Conservation (phyloP, 805 yeast species). For the Saturnispora dispora region DNA sequence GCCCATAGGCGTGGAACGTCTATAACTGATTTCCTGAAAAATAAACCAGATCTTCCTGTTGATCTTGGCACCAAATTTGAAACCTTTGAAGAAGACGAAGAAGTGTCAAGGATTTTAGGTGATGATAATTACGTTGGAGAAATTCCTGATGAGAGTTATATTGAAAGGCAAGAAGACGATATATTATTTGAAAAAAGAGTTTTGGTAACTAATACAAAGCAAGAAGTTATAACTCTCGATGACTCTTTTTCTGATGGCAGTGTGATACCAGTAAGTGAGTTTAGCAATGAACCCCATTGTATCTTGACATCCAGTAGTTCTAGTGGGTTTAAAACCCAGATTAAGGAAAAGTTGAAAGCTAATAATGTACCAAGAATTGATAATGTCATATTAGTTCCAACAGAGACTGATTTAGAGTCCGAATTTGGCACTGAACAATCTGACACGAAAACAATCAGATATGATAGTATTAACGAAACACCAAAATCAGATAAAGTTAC, state of each 20-base stretch:
- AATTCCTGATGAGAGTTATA: slow-evolving; percentile 2
- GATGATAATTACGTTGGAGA: slow-evolving; percentile 9
- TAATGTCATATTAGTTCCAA: not conserved
- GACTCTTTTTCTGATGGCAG: slow-evolving; percentile 5
- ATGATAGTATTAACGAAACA: not conserved
- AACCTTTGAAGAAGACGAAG: slow-evolving; percentile 10
- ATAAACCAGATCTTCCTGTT: not conserved
- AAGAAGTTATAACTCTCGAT: not conserved
- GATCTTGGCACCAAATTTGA: not conserved
- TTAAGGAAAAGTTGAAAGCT: not conserved
- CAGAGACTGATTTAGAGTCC: not conserved
- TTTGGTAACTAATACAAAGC: no score
- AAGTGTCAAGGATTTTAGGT: slow-evolving; percentile 10
- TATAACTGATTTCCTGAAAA: not conserved
- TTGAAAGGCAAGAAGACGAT: slow-evolving; percentile 4
- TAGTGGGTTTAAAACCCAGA: not conserved
- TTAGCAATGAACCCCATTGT: not conserved
- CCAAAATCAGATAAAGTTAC: not conserved
- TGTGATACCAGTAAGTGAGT: not conserved
- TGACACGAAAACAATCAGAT: not conserved
- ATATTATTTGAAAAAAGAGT: not conserved
- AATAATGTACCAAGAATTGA: no score
- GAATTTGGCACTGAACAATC: not conserved
- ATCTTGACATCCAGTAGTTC: not conserved
- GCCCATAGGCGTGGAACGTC: not conserved